A percentile compares a stretch with the other conserved stretches of the same genome.
phyloP scores from a whole-genome alignment of 495 filamentous ascomycete species.

The Extremus antarcticus region DNA sequence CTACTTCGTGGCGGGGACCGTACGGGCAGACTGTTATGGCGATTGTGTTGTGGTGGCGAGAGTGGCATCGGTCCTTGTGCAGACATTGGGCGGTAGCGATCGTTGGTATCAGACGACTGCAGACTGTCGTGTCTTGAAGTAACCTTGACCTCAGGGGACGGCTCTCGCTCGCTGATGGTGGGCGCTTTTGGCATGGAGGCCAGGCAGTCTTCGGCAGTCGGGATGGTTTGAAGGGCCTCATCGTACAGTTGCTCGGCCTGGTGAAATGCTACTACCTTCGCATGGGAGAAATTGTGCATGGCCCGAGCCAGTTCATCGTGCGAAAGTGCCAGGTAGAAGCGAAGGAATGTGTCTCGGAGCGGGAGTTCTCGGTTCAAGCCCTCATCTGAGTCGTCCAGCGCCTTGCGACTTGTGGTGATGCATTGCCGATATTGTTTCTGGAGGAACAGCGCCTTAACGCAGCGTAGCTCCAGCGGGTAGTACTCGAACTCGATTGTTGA shows the following conservation, averaged over 20 bases:
- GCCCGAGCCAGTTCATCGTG: conserved; percentile 16
- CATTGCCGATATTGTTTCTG: conserved; percentile 10
- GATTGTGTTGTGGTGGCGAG: background rate
- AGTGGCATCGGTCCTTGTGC: background rate
- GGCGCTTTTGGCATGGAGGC: background rate
- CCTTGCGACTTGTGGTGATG: conserved; percentile 13
- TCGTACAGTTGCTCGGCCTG: conserved; percentile 11
- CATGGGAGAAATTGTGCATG: conserved; percentile 12
- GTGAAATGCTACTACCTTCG: conserved; percentile 8
- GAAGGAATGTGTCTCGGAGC: conserved; percentile 9
- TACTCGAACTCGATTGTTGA: background rate
- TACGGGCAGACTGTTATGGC: background rate
- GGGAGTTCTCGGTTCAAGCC: background rate
- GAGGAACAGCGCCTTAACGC: conserved; percentile 15
- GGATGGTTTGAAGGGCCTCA: background rate
- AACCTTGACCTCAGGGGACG: background rate
- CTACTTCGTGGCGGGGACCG: conserved; percentile 2
- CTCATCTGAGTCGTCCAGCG: background rate
- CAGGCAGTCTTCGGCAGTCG: background rate
- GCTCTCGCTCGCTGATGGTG: background rate
- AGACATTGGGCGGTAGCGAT: background rate
- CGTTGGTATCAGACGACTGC: background rate
- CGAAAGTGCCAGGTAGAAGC: conserved; percentile 13
- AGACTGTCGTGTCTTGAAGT: background rate
- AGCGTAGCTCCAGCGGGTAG: conserved; percentile 10